Base-by-base conservation (phyloP, 2,329 filamentous ascomycete species). In the Aspergillus japonicus region DNA sequence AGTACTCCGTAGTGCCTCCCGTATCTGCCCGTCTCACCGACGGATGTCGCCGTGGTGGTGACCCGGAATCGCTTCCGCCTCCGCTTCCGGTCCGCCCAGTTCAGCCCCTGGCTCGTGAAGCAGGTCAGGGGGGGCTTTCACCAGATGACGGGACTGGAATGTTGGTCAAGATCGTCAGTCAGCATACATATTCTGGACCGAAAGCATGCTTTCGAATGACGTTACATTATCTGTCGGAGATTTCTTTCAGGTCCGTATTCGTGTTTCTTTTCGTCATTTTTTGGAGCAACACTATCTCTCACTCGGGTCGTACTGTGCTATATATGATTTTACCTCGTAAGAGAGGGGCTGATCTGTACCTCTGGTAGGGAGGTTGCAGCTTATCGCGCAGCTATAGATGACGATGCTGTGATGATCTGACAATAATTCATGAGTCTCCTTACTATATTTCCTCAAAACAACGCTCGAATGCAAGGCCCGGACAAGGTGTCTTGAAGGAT, bases 1-100 rank as follows among this genome's bases (percentile, higher is more conserved):
- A 16, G 33, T 4, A 5, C 5, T 16, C 23, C 23, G 23, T 23
- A 23, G 33, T 16, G 33, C 16, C 33, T 16, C 14, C 39, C 39
- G 39, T 44, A 44, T 44, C 39, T 44, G 14, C 16, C 14, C 39
- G 12, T 19, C 14, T 19, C 39, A 44, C 33, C 11, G 33, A 19
- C 39, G 39, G 39, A n/a, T 44, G 12, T 19, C 39, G 39, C 39
- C 39, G 33, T 35, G 11, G 33, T 44, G 16, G 16, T 7, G 3
- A n/a, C n/a, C 53, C 42, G 53, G 26, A 24, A 58, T 57, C 60
- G 60, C 35, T 26, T 64, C 62, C 62, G 62, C 60, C 49, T 64
- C 62, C 62, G 62, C 26, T 39, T 50, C 50, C 60, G 58, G 14
- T 29, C 61, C 59, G 44, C 21, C 7, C 4, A 48, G 35, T 21